Percentiles rank a stretch among this genome's conserved stretches.
These are phyloP conservation scores for Saraca asoca DNA, from an alignment of 331 rosid genomes.

Conservation along the genomic window DNA sequence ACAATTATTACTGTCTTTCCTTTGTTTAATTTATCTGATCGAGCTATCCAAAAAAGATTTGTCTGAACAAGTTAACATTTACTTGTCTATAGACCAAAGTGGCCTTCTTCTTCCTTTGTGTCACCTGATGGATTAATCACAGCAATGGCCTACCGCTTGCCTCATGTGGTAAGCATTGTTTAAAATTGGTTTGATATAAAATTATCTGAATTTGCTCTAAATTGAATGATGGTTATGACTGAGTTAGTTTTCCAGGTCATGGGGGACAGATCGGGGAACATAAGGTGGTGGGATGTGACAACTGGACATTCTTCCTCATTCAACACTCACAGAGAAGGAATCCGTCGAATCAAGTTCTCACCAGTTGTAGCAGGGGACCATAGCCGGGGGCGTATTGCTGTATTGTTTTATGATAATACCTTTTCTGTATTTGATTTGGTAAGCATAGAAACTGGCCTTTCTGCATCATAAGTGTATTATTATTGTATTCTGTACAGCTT, in stretches of 20 bases:
- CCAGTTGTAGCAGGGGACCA: constrained; percentile 88
- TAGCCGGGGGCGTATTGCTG: constrained; percentile 93
- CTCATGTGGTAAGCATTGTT: constrained; percentile 76
- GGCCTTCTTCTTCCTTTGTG: constrained; percentile 97
- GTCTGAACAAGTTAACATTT: constrained; percentile 44
- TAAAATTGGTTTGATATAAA: constrained; percentile 29
- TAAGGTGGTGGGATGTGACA: constrained; percentile 98
- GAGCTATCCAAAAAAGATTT: not conserved
- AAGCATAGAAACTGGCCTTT: constrained; percentile 35
- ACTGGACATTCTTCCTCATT: constrained; percentile 95
- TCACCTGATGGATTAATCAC: constrained; percentile 88
- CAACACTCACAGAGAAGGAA: constrained; percentile 93
- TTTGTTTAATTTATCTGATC: constrained; percentile 1
- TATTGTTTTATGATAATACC: constrained; percentile 90
- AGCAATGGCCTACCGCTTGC: constrained; percentile 98
- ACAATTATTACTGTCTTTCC: constrained; percentile 7
- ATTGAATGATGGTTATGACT: constrained; percentile 40
- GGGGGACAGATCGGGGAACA: constrained; percentile 94
- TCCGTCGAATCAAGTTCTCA: constrained; percentile 89
- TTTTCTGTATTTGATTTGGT: constrained; percentile 95
- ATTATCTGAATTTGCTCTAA: constrained; percentile 28
- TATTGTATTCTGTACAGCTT: constrained; percentile 20
- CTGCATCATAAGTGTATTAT: not conserved
- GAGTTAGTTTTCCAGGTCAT: constrained; percentile 69
- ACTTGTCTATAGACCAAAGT: constrained; percentile 77